phyloP scores from a whole-genome alignment of 1,284 basidiomycete genomes.

The Schizophyllum amplum region DNA sequence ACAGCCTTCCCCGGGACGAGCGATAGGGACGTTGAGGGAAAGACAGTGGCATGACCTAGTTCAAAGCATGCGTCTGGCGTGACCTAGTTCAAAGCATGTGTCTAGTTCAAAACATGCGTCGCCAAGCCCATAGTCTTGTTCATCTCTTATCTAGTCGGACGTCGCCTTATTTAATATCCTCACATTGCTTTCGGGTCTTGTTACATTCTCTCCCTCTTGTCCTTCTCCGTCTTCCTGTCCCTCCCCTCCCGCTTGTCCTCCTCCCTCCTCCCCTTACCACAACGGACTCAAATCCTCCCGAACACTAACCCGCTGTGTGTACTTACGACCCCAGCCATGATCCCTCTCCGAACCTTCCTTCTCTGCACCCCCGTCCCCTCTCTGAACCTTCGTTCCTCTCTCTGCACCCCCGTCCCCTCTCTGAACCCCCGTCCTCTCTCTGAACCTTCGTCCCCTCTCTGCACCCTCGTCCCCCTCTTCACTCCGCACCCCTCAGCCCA shows the following conservation, averaged over 20 bases:
- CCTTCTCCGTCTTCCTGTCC: neutral
- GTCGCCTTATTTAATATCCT: no score
- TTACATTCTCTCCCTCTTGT: neutral
- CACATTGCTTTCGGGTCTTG: no score
- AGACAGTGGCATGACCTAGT: neutral
- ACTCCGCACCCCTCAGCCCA: no score
- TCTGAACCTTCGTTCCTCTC: neutral
- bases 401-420: neutral
- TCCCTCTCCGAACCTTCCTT: neutral
- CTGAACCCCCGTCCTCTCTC: neutral
- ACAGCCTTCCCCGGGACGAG: constrained; percentile 12
- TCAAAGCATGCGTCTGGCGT: neutral
- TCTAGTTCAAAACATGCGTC: neutral
- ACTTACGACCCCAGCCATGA: neutral
- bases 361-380: neutral
- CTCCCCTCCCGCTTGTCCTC: neutral
- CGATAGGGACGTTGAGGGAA: neutral
- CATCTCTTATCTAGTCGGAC: neutral
- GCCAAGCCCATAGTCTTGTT: neutral
- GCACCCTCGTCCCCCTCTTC: neutral
- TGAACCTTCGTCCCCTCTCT: neutral
- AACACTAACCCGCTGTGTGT: neutral
- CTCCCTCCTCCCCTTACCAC: no score
- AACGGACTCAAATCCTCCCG: neutral
- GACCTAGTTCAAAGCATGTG: neutral